Conservation (phyloP, 1,139 yeast genomes). For the Scheffersomyces insectosa region DNA sequence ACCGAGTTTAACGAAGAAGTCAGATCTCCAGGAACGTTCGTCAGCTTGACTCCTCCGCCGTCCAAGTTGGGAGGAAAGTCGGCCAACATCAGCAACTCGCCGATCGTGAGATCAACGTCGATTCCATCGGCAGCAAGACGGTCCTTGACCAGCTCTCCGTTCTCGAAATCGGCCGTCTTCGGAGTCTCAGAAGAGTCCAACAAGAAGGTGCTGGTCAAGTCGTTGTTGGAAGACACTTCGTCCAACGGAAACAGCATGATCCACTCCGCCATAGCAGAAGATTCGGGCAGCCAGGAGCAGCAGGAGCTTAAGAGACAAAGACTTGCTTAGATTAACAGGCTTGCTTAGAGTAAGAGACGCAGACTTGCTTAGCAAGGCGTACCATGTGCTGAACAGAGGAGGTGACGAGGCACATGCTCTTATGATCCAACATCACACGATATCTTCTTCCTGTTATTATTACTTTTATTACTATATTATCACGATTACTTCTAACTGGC, state of each 20-base stretch:
- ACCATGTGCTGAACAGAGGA: too few species aligned
- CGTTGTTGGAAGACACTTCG: conserved; percentile 24
- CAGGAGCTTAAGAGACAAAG: too few species aligned
- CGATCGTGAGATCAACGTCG: conserved; percentile 13
- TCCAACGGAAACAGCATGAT: background rate
- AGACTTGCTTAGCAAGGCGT: too few species aligned
- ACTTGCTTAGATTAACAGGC: too few species aligned
- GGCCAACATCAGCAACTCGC: conserved; percentile 15
- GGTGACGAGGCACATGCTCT: too few species aligned
- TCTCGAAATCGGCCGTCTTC: conserved; percentile 16
- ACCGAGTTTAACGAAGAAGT: conserved; percentile 7
- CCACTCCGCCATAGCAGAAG: too few species aligned
- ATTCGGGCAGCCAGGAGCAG: too few species aligned
- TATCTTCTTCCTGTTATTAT: too few species aligned
- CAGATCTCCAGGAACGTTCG: conserved; percentile 7
- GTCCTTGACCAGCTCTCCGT: conserved; percentile 11
- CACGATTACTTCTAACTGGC: too few species aligned
- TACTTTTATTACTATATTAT: too few species aligned
- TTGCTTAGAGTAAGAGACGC: too few species aligned
- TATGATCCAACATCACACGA: too few species aligned
- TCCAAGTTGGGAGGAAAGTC: conserved; percentile 1
- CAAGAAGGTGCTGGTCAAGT: conserved; percentile 32
- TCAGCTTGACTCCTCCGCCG: conserved; percentile 3
- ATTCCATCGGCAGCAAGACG: conserved; percentile 5
- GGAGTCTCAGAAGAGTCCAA: conserved; percentile 9